Evolutionary conservation across 495 filamentous ascomycete genomes (phyloP).

Genomic region (Neurospora hispaniola): DNA sequence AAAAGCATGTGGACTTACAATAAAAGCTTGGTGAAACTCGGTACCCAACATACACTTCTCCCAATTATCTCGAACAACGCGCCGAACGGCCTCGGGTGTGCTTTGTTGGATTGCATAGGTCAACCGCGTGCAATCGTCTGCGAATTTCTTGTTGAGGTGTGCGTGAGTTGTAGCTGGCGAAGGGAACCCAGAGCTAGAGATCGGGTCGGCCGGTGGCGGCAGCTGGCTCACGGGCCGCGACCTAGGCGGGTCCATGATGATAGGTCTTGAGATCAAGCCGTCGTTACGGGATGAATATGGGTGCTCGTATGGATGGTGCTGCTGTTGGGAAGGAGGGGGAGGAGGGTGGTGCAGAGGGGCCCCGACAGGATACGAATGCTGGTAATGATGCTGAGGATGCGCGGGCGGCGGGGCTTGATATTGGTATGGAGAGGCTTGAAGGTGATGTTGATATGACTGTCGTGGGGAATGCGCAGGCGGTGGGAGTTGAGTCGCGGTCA

Average conservation of each 20-base stretch:
- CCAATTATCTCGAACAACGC: conserved; percentile 37
- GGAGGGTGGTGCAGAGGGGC: conserved; percentile 4
- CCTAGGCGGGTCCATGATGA: conserved; percentile 32
- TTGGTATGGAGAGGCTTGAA: not conserved
- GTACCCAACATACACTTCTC: conserved; percentile 39
- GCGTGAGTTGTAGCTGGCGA: conserved; percentile 31
- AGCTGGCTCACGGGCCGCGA: conserved; percentile 12
- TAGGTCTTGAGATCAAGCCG: conserved; percentile 16
- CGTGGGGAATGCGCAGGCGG: not conserved
- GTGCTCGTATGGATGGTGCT: conserved; percentile 4
- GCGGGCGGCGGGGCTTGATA: not conserved
- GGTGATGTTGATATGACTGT: not conserved
- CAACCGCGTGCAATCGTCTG: conserved; percentile 32
- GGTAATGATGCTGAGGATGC: conserved; percentile 6
- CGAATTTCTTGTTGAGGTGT: conserved; percentile 25
- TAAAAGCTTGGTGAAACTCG: conserved; percentile 40
- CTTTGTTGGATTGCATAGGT: conserved; percentile 32
- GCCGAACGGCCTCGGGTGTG: conserved; percentile 32
- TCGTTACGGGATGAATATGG: not conserved
- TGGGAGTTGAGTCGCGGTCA: not conserved
- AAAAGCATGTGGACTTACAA: conserved; percentile 27
- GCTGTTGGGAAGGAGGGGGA: conserved; percentile 2
- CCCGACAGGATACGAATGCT: conserved; percentile 1
- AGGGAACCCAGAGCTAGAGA: conserved; percentile 21
- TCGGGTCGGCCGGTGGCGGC: conserved; percentile 1